Conservation (phyloP, 192 early-diverging fungal species). For the Phycomyces blakesleeanus region DNA sequence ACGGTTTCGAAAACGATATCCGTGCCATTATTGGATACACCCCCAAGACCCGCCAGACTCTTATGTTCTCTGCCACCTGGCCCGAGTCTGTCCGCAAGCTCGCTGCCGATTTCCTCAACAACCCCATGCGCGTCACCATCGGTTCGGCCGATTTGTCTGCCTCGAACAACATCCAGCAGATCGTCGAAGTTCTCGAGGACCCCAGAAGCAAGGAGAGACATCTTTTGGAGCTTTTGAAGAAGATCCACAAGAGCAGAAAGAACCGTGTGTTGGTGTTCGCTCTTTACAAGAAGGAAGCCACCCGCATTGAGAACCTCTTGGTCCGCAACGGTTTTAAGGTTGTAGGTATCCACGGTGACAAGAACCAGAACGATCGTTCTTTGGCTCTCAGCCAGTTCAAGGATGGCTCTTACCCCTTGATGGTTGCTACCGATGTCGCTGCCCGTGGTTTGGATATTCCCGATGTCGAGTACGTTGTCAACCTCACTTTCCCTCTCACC, state of each 20-base stretch:
- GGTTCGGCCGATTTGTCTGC: constrained; percentile 87
- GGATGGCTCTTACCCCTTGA: constrained; percentile 71
- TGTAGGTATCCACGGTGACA: constrained; percentile 88
- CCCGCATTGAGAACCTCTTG: constrained; percentile 71
- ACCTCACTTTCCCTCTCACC: constrained; percentile 95
- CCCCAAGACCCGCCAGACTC: constrained; percentile 75
- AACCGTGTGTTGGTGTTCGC: constrained; percentile 93
- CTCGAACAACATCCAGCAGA: constrained; percentile 79
- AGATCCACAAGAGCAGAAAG: constrained; percentile 81
- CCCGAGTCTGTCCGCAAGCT: constrained; percentile 86
- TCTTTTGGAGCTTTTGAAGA: constrained; percentile 71
- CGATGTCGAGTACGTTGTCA: constrained; percentile 93
- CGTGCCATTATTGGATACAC: constrained; percentile 79
- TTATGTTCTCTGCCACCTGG: constrained; percentile 98
- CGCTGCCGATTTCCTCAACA: constrained; percentile 74
- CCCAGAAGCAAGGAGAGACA: constrained; percentile 69
- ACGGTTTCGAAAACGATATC: constrained; percentile 90
- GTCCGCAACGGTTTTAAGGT: constrained; percentile 75
- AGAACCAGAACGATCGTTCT: constrained; percentile 78
- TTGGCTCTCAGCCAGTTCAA: constrained; percentile 79
- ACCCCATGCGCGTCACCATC: constrained; percentile 79
- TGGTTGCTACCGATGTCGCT: constrained; percentile 94
- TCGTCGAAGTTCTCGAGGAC: constrained; percentile 84
- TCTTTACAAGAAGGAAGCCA: constrained; percentile 95
- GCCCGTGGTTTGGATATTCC: constrained; percentile 87